phyloP scores from a whole-genome alignment of 768 basidiomycete genomes.

The Crassisporium funariophilum region DNA sequence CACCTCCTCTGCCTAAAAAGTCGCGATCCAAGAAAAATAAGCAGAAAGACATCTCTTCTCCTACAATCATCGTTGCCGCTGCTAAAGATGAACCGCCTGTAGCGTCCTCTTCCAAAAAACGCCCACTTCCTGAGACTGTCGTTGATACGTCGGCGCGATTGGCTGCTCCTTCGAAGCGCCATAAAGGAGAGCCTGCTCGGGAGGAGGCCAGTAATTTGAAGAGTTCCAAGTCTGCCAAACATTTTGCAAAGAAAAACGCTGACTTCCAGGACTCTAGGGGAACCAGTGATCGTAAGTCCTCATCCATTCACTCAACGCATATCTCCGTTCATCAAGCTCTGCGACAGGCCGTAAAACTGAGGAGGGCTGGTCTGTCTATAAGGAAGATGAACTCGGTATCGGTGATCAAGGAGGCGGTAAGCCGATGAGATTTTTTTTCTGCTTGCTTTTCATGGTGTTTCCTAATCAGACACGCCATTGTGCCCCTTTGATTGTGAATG shows the following conservation, averaged over 20 bases:
- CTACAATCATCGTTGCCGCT: constrained; percentile 1
- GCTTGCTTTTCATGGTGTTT: constrained; percentile 24
- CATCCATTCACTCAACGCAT: constrained; percentile 2
- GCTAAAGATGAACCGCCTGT: constrained; percentile 9
- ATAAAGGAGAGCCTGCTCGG: constrained; percentile 29
- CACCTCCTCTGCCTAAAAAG: constrained; percentile 30
- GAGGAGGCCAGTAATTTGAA: constrained; percentile 11
- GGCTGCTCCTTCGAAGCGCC: constrained; percentile 36
- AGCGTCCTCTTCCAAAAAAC: constrained; percentile 33
- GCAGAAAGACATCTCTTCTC: constrained; percentile 38
- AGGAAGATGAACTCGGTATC: constrained; percentile 82
- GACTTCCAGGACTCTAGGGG: constrained; percentile 78
- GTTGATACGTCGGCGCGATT: constrained; percentile 58
- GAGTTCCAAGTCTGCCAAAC: constrained; percentile 6
- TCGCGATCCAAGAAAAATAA: constrained; percentile 43
- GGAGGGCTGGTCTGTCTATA: constrained; percentile 79
- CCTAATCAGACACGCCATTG: constrained; percentile 66
- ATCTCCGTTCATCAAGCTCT: constrained; percentile 5
- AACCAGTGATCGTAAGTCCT: constrained; percentile 60
- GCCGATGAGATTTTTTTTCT: constrained; percentile 20
- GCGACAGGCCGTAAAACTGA: constrained; percentile 72
- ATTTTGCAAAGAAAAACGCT: constrained; percentile 9
- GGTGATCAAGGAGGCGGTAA: constrained; percentile 70
- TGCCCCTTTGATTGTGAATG: constrained; percentile 92
- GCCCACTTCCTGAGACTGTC: constrained; percentile 59